Percentiles rank a stretch among this genome's conserved stretches.
phyloP scores from a whole-genome alignment of 2,329 filamentous ascomycete species.

The Fusarium paranaense region DNA sequence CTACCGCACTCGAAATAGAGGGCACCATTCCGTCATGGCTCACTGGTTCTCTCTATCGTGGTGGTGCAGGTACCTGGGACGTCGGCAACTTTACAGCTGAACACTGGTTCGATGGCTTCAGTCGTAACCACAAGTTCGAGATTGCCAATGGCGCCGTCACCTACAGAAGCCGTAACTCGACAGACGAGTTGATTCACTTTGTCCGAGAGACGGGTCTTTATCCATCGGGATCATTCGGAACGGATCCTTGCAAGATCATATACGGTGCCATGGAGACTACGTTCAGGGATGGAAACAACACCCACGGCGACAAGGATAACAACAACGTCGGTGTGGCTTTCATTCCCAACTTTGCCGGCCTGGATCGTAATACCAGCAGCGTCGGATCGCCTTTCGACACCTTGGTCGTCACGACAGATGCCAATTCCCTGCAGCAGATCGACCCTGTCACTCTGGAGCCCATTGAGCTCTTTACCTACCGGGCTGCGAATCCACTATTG shows the following conservation, averaged over 20 bases:
- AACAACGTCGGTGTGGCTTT: slow-evolving; percentile 5
- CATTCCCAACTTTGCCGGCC: slow-evolving; percentile 10
- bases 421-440: slow-evolving; percentile 9
- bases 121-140: slow-evolving; percentile 22
- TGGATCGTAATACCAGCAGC: neutral
- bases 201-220: slow-evolving; percentile 20
- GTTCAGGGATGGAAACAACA: slow-evolving; percentile 14
- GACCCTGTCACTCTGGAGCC: slow-evolving; percentile 13
- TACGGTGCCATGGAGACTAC: slow-evolving; percentile 20
- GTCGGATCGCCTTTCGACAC: neutral
- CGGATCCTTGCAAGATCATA: slow-evolving; percentile 23
- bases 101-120: slow-evolving; percentile 28
- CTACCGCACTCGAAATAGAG: slow-evolving; percentile 6
- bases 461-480: slow-evolving; percentile 20
- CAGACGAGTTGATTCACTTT: slow-evolving; percentile 18
- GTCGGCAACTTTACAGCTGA: slow-evolving; percentile 26
- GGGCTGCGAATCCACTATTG: slow-evolving; percentile 9
- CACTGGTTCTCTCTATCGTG: slow-evolving; percentile 24
- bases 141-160: slow-evolving; percentile 18
- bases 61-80: slow-evolving; percentile 22
- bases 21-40: slow-evolving; percentile 25
- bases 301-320: neutral
- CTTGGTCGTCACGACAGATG: slow-evolving; percentile 15
- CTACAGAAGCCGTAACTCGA: slow-evolving; percentile 24
- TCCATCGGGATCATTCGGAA: neutral